A percentile compares a stretch with the other conserved stretches of the same genome.
phyloP scores from a whole-genome alignment of 1,284 basidiomycete genomes.

The Tremellales sp. region DNA sequence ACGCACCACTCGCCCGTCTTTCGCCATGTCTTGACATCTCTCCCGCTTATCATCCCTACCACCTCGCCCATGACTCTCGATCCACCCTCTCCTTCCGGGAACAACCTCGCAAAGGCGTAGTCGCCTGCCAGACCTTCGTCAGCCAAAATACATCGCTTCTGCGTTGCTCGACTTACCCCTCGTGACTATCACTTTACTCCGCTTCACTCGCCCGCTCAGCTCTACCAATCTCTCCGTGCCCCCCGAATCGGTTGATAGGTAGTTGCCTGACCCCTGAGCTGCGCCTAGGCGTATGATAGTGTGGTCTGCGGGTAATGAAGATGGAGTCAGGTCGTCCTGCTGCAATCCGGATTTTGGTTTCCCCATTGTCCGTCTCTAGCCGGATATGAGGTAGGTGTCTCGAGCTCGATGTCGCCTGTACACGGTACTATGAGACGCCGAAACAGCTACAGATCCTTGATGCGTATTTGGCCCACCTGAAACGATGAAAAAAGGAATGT shows the following conservation, averaged over 20 bases:
- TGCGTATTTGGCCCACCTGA: too few species aligned
- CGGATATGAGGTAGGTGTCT: too few species aligned
- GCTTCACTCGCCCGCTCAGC: constrained; percentile 24
- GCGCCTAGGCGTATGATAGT: constrained; percentile 30
- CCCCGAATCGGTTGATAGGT: constrained; percentile 22
- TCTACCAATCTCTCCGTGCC: constrained; percentile 37
- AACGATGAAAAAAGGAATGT: too few species aligned
- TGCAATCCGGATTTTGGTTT: constrained; percentile 3
- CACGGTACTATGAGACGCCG: too few species aligned
- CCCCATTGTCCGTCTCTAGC: constrained; percentile 10
- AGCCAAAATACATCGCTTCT: background rate
- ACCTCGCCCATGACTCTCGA: constrained; percentile 36
- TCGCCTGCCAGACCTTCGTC: constrained; percentile 28
- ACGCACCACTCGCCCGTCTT: constrained; percentile 39
- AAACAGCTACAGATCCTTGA: too few species aligned
- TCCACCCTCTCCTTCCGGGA: constrained; percentile 13
- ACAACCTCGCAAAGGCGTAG: constrained; percentile 35
- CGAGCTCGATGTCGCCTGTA: too few species aligned
- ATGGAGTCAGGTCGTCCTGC: constrained; percentile 16
- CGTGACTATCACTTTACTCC: constrained; percentile 26
- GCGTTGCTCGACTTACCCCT: constrained; percentile 23
- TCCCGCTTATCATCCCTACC: constrained; percentile 23
- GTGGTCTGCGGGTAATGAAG: constrained; percentile 25
- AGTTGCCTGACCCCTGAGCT: constrained; percentile 38
- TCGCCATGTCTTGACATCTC: constrained; percentile 38